phyloP scores from a whole-genome alignment of 1,284 basidiomycete genomes.

The Sutorius eximius region DNA sequence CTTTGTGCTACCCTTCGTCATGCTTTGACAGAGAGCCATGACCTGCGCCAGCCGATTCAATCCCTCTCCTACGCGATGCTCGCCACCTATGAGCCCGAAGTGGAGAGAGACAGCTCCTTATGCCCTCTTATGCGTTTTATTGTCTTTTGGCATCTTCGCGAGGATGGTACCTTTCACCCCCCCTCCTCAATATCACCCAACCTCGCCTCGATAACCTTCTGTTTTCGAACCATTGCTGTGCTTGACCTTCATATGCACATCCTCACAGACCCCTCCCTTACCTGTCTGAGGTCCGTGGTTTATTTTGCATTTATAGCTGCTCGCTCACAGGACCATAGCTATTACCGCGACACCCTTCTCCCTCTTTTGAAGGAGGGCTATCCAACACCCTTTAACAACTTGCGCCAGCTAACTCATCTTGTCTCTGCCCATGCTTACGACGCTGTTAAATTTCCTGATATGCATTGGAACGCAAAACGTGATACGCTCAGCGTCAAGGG shows the following conservation, averaged over 20 bases:
- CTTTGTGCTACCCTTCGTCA: too few species aligned
- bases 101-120: not conserved
- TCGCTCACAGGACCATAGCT: not conserved
- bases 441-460: not conserved
- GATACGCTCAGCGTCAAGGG: not conserved
- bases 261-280: too few species aligned
- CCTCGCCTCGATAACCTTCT: not conserved
- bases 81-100: too few species aligned
- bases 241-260: too few species aligned
- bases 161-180: conserved; percentile 2
- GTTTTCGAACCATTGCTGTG: not conserved
- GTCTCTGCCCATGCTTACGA: not conserved
- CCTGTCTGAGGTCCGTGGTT: too few species aligned
- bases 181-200: conserved; percentile 1
- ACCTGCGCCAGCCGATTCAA: too few species aligned
- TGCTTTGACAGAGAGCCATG: too few species aligned
- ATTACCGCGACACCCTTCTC: not conserved
- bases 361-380: not conserved
- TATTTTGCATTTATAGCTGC: too few species aligned
- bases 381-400: not conserved
- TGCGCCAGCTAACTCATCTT: not conserved
- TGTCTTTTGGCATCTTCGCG: conserved; percentile 1
- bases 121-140: conserved; percentile 1
- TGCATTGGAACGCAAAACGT: not conserved
- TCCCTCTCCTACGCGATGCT: too few species aligned